These are phyloP conservation scores for Fusarium protoensiforme DNA, from an alignment of 2,329 filamentous ascomycete genomes.

Conservation along the genomic window DNA sequence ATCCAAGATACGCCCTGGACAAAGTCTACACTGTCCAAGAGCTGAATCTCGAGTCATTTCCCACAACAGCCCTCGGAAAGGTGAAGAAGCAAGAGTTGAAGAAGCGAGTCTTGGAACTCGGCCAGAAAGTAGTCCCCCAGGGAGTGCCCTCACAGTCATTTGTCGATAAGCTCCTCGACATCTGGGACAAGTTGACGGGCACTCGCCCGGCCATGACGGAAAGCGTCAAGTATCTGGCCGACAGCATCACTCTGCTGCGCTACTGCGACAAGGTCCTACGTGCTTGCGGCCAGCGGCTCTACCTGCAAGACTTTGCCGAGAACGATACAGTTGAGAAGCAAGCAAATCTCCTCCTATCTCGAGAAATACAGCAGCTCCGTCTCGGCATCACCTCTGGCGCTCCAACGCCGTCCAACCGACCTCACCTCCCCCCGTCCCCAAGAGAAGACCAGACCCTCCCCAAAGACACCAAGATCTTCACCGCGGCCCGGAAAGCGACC, in stretches of 20 bases:
- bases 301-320: slow-evolving; percentile 49
- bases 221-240: slow-evolving; percentile 44
- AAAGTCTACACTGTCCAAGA: slow-evolving; percentile 55
- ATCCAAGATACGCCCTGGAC: slow-evolving; percentile 53
- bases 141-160: slow-evolving; percentile 11
- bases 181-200: slow-evolving; percentile 48
- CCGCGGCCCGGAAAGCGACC: slow-evolving; percentile 15
- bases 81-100: slow-evolving; percentile 54
- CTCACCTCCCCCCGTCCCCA: neutral
- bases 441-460: neutral
- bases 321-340: slow-evolving; percentile 48
- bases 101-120: slow-evolving; percentile 31
- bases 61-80: slow-evolving; percentile 57
- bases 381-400: slow-evolving; percentile 16
- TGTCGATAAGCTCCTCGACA: slow-evolving; percentile 29
- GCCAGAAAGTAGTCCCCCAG: neutral
- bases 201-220: slow-evolving; percentile 40
- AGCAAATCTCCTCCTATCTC: slow-evolving; percentile 40
- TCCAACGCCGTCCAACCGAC: neutral
- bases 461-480: neutral
- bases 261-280: slow-evolving; percentile 49
- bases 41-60: slow-evolving; percentile 51
- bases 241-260: slow-evolving; percentile 52
- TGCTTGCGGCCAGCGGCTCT: slow-evolving; percentile 43
- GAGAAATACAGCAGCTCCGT: slow-evolving; percentile 30